Conservation (phyloP, 176 grass and related monocot genomes). For the Carex myosuroides region DNA sequence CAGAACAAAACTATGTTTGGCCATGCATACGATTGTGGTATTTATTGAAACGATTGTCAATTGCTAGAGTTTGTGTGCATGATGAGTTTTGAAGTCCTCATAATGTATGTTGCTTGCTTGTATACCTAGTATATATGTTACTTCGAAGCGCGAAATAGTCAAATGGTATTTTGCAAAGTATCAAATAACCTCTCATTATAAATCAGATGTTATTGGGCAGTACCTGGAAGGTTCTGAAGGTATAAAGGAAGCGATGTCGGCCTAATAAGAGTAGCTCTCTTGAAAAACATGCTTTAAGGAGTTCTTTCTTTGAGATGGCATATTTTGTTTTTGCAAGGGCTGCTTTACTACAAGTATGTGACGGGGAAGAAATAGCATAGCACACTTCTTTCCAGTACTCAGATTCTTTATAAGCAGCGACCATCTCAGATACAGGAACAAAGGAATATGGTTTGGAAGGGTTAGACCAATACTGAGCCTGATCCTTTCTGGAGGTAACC, state of each 20-base stretch:
- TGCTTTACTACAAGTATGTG: constrained; percentile 14
- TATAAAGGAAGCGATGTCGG: constrained; percentile 63
- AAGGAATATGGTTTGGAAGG: constrained; percentile 39
- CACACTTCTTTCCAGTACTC: constrained; percentile 32
- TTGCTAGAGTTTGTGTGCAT: background rate
- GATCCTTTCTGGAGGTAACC: constrained; percentile 73
- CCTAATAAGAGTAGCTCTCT: constrained; percentile 58
- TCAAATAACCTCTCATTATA: background rate
- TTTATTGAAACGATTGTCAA: background rate
- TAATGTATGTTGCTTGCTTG: background rate
- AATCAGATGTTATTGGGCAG: background rate
- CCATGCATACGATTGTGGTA: background rate
- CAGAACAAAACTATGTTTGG: background rate
- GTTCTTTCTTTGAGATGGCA: constrained; percentile 49
- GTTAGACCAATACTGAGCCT: constrained; percentile 62
- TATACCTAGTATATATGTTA: background rate
- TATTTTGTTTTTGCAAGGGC: constrained; percentile 57
- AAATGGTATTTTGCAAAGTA: background rate
- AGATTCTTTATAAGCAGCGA: constrained; percentile 43
- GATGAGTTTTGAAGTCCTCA: background rate
- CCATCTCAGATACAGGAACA: constrained; percentile 43
- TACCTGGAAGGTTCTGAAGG: constrained; percentile 66
- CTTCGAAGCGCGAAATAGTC: background rate
- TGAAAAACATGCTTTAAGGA: constrained; percentile 51
- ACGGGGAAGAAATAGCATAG: background rate